Evolutionary conservation across 2,329 filamentous ascomycete genomes (phyloP), one percentile per base, ranked within the genome.

Genomic region (Trichophaea hybrida): DNA sequence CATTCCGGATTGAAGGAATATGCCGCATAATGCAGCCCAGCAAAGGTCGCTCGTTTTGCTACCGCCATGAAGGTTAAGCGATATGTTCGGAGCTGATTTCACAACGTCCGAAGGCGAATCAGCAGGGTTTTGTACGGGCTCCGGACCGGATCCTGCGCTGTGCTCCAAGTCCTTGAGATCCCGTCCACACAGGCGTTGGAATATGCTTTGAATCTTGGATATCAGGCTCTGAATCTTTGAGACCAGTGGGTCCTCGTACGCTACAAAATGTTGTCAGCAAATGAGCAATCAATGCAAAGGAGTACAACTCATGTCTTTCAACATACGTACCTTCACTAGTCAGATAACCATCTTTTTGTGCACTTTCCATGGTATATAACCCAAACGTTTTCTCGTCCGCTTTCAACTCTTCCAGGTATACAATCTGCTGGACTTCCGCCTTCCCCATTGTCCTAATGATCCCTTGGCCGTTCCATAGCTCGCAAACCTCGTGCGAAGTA

Each of bases 401-500:
- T 54, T 54, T 50, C 12, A 13, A 12, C 12, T 1, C 2, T 2
- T 75, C 59, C 2, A 58, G 32, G 33, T 58, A 58, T 35, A 58
- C 40, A 37, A 58, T 58, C 31, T 59, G 51, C n/a, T 31, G 50
- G 2, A 59, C 48, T 5, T 55, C 12, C 6, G 57, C 37, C 50
- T 4, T 55, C 17, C 57, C 57, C 37, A 55, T 34, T 1, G 38
- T 4, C 35, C 66, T 46, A 8, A 72, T 68, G 0, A 78, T 69
- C 0, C 71, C 70, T 0, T 70, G 66, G 51, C 74, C 72, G 5
- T 76, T 76, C 62, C 73, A 77, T 0, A 77, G 64, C 59, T 78
- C 75, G 3, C 73, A 75, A 0, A 73, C 74, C 0, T 73, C 73
- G 6, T 67, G 0, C n/a, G 74, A 76, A 0, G 75, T 76, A 0